These are phyloP conservation scores for Daldinia caldariorum DNA, from an alignment of 495 filamentous ascomycete species.

Conservation along the genomic window DNA sequence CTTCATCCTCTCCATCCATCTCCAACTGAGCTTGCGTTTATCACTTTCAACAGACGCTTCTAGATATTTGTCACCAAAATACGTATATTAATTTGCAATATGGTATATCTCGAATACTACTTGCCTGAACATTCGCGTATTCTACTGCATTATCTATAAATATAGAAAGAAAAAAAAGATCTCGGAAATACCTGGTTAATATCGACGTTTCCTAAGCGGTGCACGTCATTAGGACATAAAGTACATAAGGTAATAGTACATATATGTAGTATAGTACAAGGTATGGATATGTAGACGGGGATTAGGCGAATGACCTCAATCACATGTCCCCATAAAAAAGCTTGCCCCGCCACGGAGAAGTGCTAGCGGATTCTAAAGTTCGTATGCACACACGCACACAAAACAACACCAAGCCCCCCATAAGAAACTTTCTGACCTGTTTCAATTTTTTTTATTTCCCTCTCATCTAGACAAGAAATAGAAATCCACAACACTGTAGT, in stretches of 20 bases:
- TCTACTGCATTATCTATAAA: conserved; percentile 8
- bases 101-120: conserved; percentile 27
- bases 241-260: neutral
- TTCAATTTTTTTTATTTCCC: conserved; percentile 19
- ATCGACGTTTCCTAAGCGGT: neutral
- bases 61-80: conserved; percentile 11
- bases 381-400: conserved; percentile 29
- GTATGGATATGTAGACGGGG: neutral
- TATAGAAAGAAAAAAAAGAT: neutral
- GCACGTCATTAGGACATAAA: conserved; percentile 18
- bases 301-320: conserved; percentile 32
- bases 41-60: conserved; percentile 7
- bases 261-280: too few species aligned
- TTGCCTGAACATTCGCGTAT: conserved; percentile 23
- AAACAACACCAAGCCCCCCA: conserved; percentile 24
- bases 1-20: conserved; percentile 6
- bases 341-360: conserved; percentile 32
- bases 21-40: conserved; percentile 17
- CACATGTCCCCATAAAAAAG: conserved; percentile 45
- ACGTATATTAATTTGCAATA: conserved; percentile 27
- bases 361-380: conserved; percentile 28
- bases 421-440: conserved; percentile 28
- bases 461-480: neutral
- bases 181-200: neutral
- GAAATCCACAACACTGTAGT: neutral